Conservation (phyloP, 352 stramenopile species). For the Globisporangium iwayamae region DNA sequence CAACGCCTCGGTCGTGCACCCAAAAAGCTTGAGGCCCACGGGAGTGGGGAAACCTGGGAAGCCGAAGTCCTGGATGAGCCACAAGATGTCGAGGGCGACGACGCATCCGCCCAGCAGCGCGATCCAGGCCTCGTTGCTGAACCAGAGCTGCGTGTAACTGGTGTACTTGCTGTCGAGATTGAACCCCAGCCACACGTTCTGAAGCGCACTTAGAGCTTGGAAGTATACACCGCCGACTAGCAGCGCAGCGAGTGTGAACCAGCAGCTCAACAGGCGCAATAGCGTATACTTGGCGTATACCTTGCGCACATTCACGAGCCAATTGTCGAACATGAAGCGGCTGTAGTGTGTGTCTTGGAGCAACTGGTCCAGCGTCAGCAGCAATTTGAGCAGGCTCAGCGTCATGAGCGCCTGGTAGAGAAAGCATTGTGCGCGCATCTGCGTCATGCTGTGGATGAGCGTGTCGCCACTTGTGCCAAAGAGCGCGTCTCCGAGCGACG, state of each 20-base stretch:
- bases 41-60: conserved; percentile 47
- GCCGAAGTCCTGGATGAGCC: conserved; percentile 44
- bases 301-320: conserved; percentile 22
- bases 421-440: conserved; percentile 31
- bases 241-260: conserved; percentile 19
- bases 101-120: conserved; percentile 29
- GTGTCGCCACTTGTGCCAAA: conserved; percentile 8
- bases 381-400: conserved; percentile 32
- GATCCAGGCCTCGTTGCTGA: conserved; percentile 40
- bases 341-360: conserved; percentile 37
- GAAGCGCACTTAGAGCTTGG: conserved; percentile 18
- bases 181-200: conserved; percentile 24
- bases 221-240: conserved; percentile 29
- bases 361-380: conserved; percentile 41
- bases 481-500: conserved; percentile 16
- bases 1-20: conserved; percentile 25
- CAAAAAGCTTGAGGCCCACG: conserved; percentile 35
- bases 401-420: conserved; percentile 35
- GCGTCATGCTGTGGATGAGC: conserved; percentile 12
- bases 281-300: conserved; percentile 21
- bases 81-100: conserved; percentile 43
- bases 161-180: conserved; percentile 13
- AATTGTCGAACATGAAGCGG: conserved; percentile 26
- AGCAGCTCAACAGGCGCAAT: conserved; percentile 29
- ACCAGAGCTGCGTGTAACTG: conserved; percentile 18